Base-by-base conservation (phyloP, 805 yeast species). In the Zygotorulaspora florentina region DNA sequence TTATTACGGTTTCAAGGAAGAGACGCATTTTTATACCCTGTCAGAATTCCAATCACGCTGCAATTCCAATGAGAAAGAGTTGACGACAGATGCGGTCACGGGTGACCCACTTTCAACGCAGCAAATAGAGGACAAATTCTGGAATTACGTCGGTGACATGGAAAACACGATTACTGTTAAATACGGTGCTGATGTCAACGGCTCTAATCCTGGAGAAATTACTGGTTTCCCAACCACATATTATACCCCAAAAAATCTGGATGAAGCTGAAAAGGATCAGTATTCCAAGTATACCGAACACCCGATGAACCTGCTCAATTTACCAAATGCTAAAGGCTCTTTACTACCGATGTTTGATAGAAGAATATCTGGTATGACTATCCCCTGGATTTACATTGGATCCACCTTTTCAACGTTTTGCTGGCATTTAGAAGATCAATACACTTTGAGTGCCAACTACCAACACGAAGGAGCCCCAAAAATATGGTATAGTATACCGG, bases 341-440 rank as follows among this genome's bases (percentile, higher is more conserved):
- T 65, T 85, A n/a, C 67, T 86, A 42, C 80, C 81, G 45, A 78
- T 78, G 55, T 73, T 85, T 46, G 77, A 78, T 46, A 76, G 79
- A 15, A 75, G 79, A 27, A 85, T 91, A 2, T 83, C 96, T 0
- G 98, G 98, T 0, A 90, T 90, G 88, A 89, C 97, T 0, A 77
- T 86, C 15, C 98, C 98, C 0, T 90, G 98, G 98, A 75, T 89
- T 2, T 90, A 90, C 58, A 80, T 90, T 12, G 98, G 98, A 0
- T 87, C 95, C 42, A 72, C 87, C 40, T 81, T 88, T 57, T 85
- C 95, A 2, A 87, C 97, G 1, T 91, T 91, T 61, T 90, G 98
- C 65, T 91, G 97, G 96, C 97, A 91, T 64, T 84, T 86, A 47
- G 98, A 90, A 59, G 98, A 90, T 64, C 97, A 91, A 61, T 88